Conservation (phyloP, 768 basidiomycete genomes). For the Porpolomopsis calyptriformis region DNA sequence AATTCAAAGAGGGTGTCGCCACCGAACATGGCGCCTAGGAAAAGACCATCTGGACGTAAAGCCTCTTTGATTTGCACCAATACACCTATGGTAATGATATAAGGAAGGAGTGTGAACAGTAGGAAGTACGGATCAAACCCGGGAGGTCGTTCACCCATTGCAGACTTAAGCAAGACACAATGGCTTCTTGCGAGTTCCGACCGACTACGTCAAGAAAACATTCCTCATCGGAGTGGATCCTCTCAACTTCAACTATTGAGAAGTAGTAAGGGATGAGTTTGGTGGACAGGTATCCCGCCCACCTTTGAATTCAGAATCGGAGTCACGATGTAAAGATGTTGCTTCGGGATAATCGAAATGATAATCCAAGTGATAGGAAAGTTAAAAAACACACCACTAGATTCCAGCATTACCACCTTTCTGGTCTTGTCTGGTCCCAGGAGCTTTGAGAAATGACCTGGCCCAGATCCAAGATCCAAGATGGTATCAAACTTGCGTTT, state of each 20-base stretch:
- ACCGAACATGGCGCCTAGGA: conserved; percentile 89
- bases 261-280: conserved; percentile 6
- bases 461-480: conserved; percentile 81
- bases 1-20: conserved; percentile 96
- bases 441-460: conserved; percentile 86
- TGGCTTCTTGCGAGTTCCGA: conserved; percentile 76
- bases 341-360: conserved; percentile 31
- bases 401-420: conserved; percentile 78
- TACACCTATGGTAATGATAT: conserved; percentile 38
- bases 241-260: conserved; percentile 62
- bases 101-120: not conserved
- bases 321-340: conserved; percentile 62
- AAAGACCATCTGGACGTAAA: conserved; percentile 84
- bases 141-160: conserved; percentile 99
- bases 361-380: not conserved
- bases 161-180: conserved; percentile 82
- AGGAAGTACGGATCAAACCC: conserved; percentile 35
- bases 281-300: conserved; percentile 3
- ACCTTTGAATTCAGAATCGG: conserved; percentile 77
- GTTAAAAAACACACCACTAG: conserved; percentile 50
- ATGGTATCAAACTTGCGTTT: conserved; percentile 71
- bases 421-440: conserved; percentile 55
- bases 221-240: conserved; percentile 81
- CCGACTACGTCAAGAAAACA: conserved; percentile 53
- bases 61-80: conserved; percentile 81